Percentiles rank a stretch among this genome's conserved stretches.
These are phyloP conservation scores for Euclidium syriacum DNA, from an alignment of 345 rosid species.

Conservation along the genomic window DNA sequence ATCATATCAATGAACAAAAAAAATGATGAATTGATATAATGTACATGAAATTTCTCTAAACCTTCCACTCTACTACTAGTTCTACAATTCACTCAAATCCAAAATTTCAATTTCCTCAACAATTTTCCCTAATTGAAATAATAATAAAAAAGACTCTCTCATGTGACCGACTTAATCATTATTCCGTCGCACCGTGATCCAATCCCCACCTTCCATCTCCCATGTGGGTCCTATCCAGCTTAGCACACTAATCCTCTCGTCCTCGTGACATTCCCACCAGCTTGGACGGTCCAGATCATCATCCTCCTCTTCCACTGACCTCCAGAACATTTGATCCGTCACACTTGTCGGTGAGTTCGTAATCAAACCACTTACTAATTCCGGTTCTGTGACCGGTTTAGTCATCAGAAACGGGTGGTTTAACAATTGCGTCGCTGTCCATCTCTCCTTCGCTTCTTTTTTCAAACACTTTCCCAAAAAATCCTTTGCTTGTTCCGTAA, in stretches of 20 bases:
- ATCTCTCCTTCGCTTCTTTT: conserved; percentile 46
- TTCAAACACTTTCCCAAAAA: conserved; percentile 54
- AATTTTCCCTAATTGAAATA: neutral
- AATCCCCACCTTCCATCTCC: conserved; percentile 42
- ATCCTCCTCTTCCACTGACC: conserved; percentile 24
- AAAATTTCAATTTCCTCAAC: neutral
- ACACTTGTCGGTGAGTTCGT: conserved; percentile 72
- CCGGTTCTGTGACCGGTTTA: conserved; percentile 20
- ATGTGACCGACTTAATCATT: conserved; percentile 22
- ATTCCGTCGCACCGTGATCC: conserved; percentile 45
- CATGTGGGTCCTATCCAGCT: conserved; percentile 34
- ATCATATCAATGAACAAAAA: neutral
- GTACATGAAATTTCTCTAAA: conserved; percentile 2
- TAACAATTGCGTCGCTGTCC: conserved; percentile 46
- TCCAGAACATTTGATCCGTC: conserved; percentile 66
- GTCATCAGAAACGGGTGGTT: conserved; percentile 41
- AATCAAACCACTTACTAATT: conserved; percentile 21
- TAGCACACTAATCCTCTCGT: conserved; percentile 48
- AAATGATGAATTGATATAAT: conserved; percentile 16
- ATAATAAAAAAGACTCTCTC: neutral
- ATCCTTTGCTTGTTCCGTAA: conserved; percentile 52
- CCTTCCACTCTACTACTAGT: neutral
- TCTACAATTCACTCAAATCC: conserved; percentile 7
- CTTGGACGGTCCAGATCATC: conserved; percentile 7
- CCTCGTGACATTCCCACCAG: conserved; percentile 27